Conservation (phyloP, 2,329 filamentous ascomycete genomes). For the Penicillium fuscoglaucum region DNA sequence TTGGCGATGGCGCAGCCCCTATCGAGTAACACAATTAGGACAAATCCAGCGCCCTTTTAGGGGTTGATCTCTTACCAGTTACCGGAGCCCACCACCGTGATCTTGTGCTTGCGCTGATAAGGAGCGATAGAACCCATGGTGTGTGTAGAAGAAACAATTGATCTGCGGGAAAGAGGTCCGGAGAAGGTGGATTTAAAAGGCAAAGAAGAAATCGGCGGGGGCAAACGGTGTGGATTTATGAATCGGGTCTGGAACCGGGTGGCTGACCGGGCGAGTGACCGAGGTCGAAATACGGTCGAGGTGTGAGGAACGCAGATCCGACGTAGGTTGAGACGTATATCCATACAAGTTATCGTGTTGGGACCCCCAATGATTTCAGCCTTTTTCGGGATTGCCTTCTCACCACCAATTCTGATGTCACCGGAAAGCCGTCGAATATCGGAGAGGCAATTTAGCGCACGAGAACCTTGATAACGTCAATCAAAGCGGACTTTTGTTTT, state of each 20-base stretch:
- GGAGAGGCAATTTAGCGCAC: neutral
- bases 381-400: slow-evolving; percentile 11
- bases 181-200: slow-evolving; percentile 22
- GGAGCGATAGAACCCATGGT: slow-evolving; percentile 37
- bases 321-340: slow-evolving; percentile 19
- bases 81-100: slow-evolving; percentile 86
- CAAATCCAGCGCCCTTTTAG: slow-evolving; percentile 52
- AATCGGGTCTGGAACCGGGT: slow-evolving; percentile 25
- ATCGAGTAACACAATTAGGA: slow-evolving; percentile 69
- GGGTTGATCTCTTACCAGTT: slow-evolving; percentile 68
- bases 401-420: slow-evolving; percentile 8
- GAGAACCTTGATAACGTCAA: slow-evolving; percentile 18
- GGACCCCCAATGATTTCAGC: slow-evolving; percentile 15
- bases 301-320: slow-evolving; percentile 28
- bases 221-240: slow-evolving; percentile 17
- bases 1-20: slow-evolving; percentile 98
- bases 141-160: slow-evolving; percentile 23
- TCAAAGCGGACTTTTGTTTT: slow-evolving; percentile 4
- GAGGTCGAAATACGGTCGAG: slow-evolving; percentile 29
- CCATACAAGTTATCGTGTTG: slow-evolving; percentile 14
- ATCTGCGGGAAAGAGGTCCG: slow-evolving; percentile 20
- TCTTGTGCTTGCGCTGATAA: slow-evolving; percentile 41
- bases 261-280: slow-evolving; percentile 29
- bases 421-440: slow-evolving; percentile 1
- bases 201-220: slow-evolving; percentile 20